Conservation (phyloP, 371 early-diverging fungal genomes). For the Lichtheimia hyalospora region DNA sequence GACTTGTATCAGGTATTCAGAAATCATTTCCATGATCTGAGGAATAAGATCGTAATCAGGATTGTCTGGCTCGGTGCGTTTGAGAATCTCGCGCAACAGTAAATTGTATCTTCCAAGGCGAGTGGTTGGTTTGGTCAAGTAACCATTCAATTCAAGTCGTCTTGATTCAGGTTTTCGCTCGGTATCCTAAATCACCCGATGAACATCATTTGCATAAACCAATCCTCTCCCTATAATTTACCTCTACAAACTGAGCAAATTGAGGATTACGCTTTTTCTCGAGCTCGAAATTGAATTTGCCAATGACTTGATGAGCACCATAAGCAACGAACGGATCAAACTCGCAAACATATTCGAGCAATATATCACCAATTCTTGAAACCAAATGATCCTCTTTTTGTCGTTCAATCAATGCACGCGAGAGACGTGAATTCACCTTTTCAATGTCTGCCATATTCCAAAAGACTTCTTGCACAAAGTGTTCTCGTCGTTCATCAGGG, state of each 20-base stretch:
- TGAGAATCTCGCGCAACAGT: slow-evolving; percentile 77
- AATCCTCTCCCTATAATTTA: slow-evolving; percentile 3
- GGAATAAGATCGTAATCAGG: slow-evolving; percentile 70
- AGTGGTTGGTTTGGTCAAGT: slow-evolving; percentile 82
- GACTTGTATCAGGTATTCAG: slow-evolving; percentile 71
- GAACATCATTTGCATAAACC: no score
- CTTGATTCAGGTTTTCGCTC: slow-evolving; percentile 79
- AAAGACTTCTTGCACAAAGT: slow-evolving; percentile 83
- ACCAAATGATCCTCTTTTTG: slow-evolving; percentile 77
- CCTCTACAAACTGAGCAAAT: slow-evolving; percentile 76
- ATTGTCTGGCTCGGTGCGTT: slow-evolving; percentile 75
- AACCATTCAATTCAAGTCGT: slow-evolving; percentile 77
- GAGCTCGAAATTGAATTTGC: slow-evolving; percentile 76
- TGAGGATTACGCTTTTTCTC: slow-evolving; percentile 69
- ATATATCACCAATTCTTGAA: slow-evolving; percentile 81
- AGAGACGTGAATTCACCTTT: slow-evolving; percentile 68
- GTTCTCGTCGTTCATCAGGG: slow-evolving; percentile 56
- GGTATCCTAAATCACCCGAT: slow-evolving; percentile 41
- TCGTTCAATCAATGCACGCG: slow-evolving; percentile 63
- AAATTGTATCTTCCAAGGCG: slow-evolving; percentile 88
- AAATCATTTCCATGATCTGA: slow-evolving; percentile 67
- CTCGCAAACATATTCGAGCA: slow-evolving; percentile 66
- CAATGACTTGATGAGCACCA: slow-evolving; percentile 85
- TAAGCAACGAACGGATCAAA: slow-evolving; percentile 86
- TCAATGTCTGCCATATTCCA: slow-evolving; percentile 80